Evolutionary conservation across 1,139 yeast species (phyloP).

Genomic region (Diutina sp.): DNA sequence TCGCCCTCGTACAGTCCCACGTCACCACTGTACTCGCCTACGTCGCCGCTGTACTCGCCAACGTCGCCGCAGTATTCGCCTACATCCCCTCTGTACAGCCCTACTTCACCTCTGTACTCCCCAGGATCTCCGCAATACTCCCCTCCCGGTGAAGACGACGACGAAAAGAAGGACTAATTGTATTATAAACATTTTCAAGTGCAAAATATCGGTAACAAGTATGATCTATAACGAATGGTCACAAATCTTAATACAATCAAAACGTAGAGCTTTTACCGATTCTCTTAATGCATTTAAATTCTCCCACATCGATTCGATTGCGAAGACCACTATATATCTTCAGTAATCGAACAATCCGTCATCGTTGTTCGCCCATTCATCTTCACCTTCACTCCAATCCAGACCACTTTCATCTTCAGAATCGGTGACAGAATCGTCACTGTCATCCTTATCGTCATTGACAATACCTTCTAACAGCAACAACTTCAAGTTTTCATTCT

Average conservation of each 20-base stretch:
- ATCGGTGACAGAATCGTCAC: conserved; percentile 10
- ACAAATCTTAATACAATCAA: too few species aligned
- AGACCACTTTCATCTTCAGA: conserved; percentile 9
- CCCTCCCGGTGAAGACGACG: background rate
- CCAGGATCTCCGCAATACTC: background rate
- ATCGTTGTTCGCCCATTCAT: conserved; percentile 6
- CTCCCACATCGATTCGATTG: too few species aligned
- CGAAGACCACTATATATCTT: background rate
- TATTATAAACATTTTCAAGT: background rate
- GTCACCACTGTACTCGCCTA: conserved; percentile 1
- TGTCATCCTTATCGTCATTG: conserved; percentile 11
- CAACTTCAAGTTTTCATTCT: conserved; percentile 74
- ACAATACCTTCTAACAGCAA: conserved; percentile 44
- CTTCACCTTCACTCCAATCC: conserved; percentile 7
- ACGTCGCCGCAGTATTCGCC: conserved; percentile 1
- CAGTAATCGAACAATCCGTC: conserved; percentile 9
- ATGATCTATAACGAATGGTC: background rate
- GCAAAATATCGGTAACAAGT: background rate
- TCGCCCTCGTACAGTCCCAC: conserved; percentile 2
- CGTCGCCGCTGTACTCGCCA: conserved; percentile 1
- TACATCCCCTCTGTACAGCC: conserved; percentile 1
- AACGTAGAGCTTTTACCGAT: too few species aligned
- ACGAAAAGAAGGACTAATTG: conserved; percentile 1
- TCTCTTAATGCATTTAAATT: too few species aligned
- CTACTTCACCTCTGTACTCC: background rate